Conservation (phyloP, 2,329 filamentous ascomycete species). For the Mycocentrospora acerina region DNA sequence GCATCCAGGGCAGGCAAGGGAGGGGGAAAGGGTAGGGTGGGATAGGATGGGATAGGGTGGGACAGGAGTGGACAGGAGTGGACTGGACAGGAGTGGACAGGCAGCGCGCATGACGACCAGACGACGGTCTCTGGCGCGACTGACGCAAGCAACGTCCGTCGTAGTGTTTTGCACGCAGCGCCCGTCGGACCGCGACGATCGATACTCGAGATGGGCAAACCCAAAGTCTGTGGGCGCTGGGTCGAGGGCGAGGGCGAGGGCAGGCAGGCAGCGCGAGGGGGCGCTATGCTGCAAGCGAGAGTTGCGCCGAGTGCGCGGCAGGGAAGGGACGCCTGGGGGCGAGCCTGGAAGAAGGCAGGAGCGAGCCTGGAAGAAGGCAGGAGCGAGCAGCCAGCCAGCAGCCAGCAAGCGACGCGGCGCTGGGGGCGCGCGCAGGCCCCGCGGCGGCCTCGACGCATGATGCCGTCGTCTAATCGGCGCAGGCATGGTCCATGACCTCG, state of each 20-base stretch:
- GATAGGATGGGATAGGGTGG: slow-evolving; percentile 7
- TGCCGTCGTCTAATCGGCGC: slow-evolving; percentile 5
- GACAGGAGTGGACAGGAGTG: too few species aligned
- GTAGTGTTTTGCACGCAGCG: slow-evolving; percentile 4
- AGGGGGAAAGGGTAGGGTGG: slow-evolving; percentile 7
- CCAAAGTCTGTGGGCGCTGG: slow-evolving; percentile 14
- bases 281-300: slow-evolving; percentile 12
- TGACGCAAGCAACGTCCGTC: not conserved
- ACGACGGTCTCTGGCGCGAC: too few species aligned
- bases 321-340: not conserved
- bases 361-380: slow-evolving; percentile 1
- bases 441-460: slow-evolving; percentile 11
- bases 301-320: slow-evolving; percentile 8
- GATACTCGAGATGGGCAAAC: slow-evolving; percentile 16
- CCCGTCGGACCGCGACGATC: slow-evolving; percentile 12
- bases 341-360: not conserved
- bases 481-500: too few species aligned
- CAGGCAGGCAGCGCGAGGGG: slow-evolving; percentile 3
- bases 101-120: too few species aligned
- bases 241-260: slow-evolving; percentile 17
- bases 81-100: not conserved
- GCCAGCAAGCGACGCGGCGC: slow-evolving; percentile 2
- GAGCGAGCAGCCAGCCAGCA: not conserved
- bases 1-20: slow-evolving; percentile 1
- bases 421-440: slow-evolving; percentile 5